Evolutionary conservation across 805 yeast genomes (phyloP), one percentile per base, ranked within the genome.

Genomic region (Lipomyces japonicus): DNA sequence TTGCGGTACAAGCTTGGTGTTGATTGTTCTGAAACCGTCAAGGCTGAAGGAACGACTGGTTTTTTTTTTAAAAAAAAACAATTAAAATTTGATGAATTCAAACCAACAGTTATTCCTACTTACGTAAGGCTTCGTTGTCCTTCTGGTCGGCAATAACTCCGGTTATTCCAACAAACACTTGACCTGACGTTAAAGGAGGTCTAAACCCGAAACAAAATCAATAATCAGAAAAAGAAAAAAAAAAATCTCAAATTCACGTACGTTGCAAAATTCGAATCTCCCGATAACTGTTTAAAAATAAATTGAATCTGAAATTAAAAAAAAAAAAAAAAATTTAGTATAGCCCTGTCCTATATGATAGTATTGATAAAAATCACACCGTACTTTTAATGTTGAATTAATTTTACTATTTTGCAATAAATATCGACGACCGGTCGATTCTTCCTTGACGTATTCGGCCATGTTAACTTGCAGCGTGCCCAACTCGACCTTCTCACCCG

Each of bases 361-460:
- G n/a, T 10, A 10, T 2, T 14, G 3, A 1, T 25, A 12, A 19
- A 18, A 31, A 4, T 4, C 32, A 14, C 28, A 10, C 32, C 53
- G 19, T 19, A 62, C 59, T 43, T 76, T 81, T 35, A 84, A 66
- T n/a, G 87, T 84, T 2, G 95, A 82, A 65, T 91, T 91, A 18
- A 91, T 80, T 58, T 87, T 86, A 1, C 95, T 84, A 24, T 86
- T 77, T 60, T 82, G 82, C 32, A 91, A 71, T 39, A 91, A 68
- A 60, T 84, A 88, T 54, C 86, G 73, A 54, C 83, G 74, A 1
- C 82, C 72, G 3, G 75, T 67, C 46, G 75, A 74, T 28, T 73
- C 71, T 47, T 76, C 79, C 57, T 69, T 66, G 3, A 83, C 76
- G 64, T 82, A 87, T 60, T 88, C 95, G 0, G 91, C 69, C 37